A percentile compares a stretch with the other conserved stretches of the same genome.
Evolutionary conservation across 2,329 filamentous ascomycete species (phyloP).

Genomic region (Pseudogymnoascus sp.): DNA sequence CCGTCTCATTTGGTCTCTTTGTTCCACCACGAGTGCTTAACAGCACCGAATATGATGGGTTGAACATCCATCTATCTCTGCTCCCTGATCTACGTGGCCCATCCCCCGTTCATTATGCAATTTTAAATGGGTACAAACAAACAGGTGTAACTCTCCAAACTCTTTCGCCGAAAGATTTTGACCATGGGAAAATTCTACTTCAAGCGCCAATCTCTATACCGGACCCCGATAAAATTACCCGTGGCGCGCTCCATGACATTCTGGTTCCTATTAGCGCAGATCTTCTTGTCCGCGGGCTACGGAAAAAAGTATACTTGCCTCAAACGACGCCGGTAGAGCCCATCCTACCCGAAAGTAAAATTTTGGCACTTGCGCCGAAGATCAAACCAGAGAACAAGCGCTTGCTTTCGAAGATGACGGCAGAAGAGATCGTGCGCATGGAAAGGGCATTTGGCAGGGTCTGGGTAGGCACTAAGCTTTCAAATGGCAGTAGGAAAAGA

Average conservation of each 20-base stretch:
- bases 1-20: slow-evolving; percentile 89
- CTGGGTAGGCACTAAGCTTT: slow-evolving; percentile 44
- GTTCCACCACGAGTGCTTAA: slow-evolving; percentile 69
- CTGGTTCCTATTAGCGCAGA: slow-evolving; percentile 58
- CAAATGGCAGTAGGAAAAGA: slow-evolving; percentile 15
- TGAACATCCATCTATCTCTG: slow-evolving; percentile 90
- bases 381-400: slow-evolving; percentile 56
- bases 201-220: slow-evolving; percentile 55
- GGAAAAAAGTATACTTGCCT: slow-evolving; percentile 53
- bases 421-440: slow-evolving; percentile 46
- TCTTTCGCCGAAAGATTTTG: slow-evolving; percentile 66
- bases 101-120: slow-evolving; percentile 77
- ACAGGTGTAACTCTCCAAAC: slow-evolving; percentile 85
- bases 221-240: slow-evolving; percentile 37
- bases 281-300: slow-evolving; percentile 61
- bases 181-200: slow-evolving; percentile 63
- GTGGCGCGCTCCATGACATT: slow-evolving; percentile 40
- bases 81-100: slow-evolving; percentile 80
- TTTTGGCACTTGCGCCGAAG: slow-evolving; percentile 57
- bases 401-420: slow-evolving; percentile 47
- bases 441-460: slow-evolving; percentile 54
- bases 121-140: slow-evolving; percentile 50
- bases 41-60: slow-evolving; percentile 66
- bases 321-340: slow-evolving; percentile 27
- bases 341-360: slow-evolving; percentile 19